A percentile compares a stretch with the other conserved stretches of the same genome.
Evolutionary conservation across 352 stramenopile genomes (phyloP).

Genomic region (Globisporangium recalcitrans): DNA sequence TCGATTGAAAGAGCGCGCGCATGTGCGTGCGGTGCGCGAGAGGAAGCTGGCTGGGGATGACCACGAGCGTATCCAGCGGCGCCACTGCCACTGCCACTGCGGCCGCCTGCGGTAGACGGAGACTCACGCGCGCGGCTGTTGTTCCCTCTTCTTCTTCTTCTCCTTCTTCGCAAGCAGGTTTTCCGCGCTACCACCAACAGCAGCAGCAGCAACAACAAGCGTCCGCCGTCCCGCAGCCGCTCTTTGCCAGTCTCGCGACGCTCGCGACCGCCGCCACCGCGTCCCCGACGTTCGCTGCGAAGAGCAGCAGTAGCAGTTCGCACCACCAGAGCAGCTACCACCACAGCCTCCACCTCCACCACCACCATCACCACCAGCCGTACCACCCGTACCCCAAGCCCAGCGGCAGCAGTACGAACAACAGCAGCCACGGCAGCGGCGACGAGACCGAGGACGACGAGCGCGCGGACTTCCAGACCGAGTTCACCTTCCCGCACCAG

Average conservation of each 20-base stretch:
- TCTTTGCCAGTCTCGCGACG: conserved; percentile 16
- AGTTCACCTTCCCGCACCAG: conserved; percentile 5
- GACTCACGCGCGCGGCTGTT: conserved; percentile 3
- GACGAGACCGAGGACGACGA: conserved; percentile 9
- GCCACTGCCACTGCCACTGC: not conserved
- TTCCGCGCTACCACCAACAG: too few relatives aligned
- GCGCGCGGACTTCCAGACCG: conserved; percentile 1
- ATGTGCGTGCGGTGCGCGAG: conserved; percentile 7
- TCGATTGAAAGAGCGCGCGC: not conserved
- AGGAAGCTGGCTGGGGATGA: conserved; percentile 6
- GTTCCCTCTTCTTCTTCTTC: not conserved
- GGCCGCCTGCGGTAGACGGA: not conserved
- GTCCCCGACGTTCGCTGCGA: not conserved
- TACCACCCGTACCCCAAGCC: conserved; percentile 18
- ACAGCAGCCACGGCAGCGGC: conserved; percentile 5
- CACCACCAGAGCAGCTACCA: not conserved
- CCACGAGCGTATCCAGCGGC: conserved; percentile 7
- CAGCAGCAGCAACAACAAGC: not conserved
- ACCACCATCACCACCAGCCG: conserved; percentile 12
- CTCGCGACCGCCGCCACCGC: conserved; percentile 9
- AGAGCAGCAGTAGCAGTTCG: not conserved
- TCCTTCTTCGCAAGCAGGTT: not conserved
- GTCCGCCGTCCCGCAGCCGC: conserved; percentile 4
- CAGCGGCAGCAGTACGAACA: not conserved
- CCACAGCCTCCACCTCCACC: conserved; percentile 7